Base-by-base conservation (phyloP, 2,329 filamentous ascomycete species). In the Fusarium praegraminearum region DNA sequence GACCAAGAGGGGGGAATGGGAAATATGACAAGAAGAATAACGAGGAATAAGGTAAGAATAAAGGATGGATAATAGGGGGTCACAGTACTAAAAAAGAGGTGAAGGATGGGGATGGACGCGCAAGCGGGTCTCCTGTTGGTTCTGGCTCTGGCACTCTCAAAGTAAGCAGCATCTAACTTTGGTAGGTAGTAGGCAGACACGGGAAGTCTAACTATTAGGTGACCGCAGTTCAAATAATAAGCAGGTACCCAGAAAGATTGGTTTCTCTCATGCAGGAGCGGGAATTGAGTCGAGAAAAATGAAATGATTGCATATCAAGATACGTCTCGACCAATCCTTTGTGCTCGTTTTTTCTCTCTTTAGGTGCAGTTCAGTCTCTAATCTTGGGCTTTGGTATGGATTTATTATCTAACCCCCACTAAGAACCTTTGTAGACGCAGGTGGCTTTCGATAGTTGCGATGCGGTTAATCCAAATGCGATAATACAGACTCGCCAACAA, bases 291-390 rank as follows among this genome's bases (percentile, higher is more conserved):
- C 60, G n/a, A 60, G 61, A 54, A 65, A 40, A 40, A 49, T 54
- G 61, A 65, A 60, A 65, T 65, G 62, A 65, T 65, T 53, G 44
- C 24, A 64, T 24, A 30, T 62, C 46, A 9, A 40, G 32, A 47
- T 53, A 38, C 61, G 54, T 47, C 41, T 41, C 47, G 32, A 16
- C 43, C 54, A 35, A 50, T 61, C 47, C 61, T 41, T 49, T 49
- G 16, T 40, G 26, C 20, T 65, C 26, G 36, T 58, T 40, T 49
- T n/a, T 8, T 32, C 9, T 20, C 16, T 38, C 24, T 40, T 22
- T 40, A 40, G 28, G 28, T 30, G 28, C 36, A 40, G 36, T 40
- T 40, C 11, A 40, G 18, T 40, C 11, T 16, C 33, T 36, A 35
- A n/a, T 38, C 11, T 51, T 41, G 20, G 22, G 10, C 11, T 51